These are phyloP conservation scores for Nidula niveotomentosa DNA, from an alignment of 1,284 basidiomycete genomes.

Conservation along the genomic window DNA sequence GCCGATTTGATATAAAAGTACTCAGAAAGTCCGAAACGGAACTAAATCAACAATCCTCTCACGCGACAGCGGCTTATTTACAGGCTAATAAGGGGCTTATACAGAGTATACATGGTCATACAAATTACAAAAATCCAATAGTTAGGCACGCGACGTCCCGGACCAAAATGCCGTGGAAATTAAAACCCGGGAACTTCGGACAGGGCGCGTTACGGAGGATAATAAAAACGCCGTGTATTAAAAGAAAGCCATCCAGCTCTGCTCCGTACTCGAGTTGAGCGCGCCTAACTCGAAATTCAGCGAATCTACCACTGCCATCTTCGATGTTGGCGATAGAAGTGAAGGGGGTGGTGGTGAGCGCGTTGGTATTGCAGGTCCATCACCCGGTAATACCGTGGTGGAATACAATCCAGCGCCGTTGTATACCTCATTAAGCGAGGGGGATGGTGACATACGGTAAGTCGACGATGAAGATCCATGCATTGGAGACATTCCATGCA, in stretches of 20 bases:
- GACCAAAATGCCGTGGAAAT: too few species aligned
- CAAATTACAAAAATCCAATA: too few species aligned
- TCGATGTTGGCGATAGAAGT: constrained; percentile 24
- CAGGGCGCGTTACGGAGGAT: too few species aligned
- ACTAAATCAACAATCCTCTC: neutral
- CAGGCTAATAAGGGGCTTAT: neutral
- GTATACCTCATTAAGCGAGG: neutral
- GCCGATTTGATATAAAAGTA: neutral
- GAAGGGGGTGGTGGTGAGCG: constrained; percentile 12
- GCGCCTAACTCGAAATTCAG: constrained; percentile 46
- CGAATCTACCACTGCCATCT: constrained; percentile 37
- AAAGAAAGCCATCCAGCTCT: constrained; percentile 46
- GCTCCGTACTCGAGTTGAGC: constrained; percentile 35
- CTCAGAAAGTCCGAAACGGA: neutral
- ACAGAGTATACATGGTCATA: neutral
- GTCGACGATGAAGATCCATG: neutral
- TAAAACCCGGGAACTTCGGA: too few species aligned
- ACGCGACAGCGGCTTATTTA: neutral
- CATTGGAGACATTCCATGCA: neutral
- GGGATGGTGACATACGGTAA: neutral
- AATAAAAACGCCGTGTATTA: constrained; percentile 9
- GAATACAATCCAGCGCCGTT: constrained; percentile 5
- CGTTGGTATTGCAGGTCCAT: constrained; percentile 19
- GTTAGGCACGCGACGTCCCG: too few species aligned
- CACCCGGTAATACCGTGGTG: constrained; percentile 16